These are phyloP conservation scores for Xylaria digitata DNA, from an alignment of 2,329 filamentous ascomycete species.

Conservation along the genomic window DNA sequence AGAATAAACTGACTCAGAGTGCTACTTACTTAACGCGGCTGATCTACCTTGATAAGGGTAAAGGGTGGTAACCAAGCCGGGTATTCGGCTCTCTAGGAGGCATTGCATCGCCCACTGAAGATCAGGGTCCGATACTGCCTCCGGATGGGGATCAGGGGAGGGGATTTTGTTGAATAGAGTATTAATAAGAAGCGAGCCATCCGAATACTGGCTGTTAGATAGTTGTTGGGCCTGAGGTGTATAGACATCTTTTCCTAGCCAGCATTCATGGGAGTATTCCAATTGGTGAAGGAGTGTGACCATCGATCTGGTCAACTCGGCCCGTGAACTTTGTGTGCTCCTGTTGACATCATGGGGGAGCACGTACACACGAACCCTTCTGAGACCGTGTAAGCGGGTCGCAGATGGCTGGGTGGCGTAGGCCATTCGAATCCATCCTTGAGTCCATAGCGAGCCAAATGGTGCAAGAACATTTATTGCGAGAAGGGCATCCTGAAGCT, in stretches of 20 bases:
- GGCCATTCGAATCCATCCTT: slow-evolving; percentile 59
- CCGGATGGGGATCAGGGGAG: slow-evolving; percentile 70
- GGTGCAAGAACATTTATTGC: slow-evolving; percentile 41
- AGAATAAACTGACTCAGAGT: neutral
- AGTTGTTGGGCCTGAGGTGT: slow-evolving; percentile 30
- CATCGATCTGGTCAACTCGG: slow-evolving; percentile 60
- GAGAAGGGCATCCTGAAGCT: slow-evolving; percentile 49
- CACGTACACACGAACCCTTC: slow-evolving; percentile 66
- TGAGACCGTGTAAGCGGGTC: slow-evolving; percentile 35
- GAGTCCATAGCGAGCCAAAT: slow-evolving; percentile 50
- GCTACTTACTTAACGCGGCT: slow-evolving; percentile 69
- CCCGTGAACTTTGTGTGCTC: slow-evolving; percentile 61
- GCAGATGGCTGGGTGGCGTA: slow-evolving; percentile 45
- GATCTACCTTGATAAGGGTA: slow-evolving; percentile 85
- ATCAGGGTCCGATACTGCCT: slow-evolving; percentile 61
- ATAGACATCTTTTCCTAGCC: slow-evolving; percentile 60
- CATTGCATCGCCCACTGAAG: slow-evolving; percentile 65
- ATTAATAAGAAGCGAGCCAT: slow-evolving; percentile 65
- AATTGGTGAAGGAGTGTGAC: slow-evolving; percentile 62
- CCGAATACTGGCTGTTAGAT: slow-evolving; percentile 49
- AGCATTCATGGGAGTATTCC: slow-evolving; percentile 66
- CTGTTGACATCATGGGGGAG: slow-evolving; percentile 74
- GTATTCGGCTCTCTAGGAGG: slow-evolving; percentile 64
- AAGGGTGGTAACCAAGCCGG: slow-evolving; percentile 72
- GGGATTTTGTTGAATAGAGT: slow-evolving; percentile 79